Base-by-base conservation (phyloP, 73 alveolate species). In the Paramecium bursaria region DNA sequence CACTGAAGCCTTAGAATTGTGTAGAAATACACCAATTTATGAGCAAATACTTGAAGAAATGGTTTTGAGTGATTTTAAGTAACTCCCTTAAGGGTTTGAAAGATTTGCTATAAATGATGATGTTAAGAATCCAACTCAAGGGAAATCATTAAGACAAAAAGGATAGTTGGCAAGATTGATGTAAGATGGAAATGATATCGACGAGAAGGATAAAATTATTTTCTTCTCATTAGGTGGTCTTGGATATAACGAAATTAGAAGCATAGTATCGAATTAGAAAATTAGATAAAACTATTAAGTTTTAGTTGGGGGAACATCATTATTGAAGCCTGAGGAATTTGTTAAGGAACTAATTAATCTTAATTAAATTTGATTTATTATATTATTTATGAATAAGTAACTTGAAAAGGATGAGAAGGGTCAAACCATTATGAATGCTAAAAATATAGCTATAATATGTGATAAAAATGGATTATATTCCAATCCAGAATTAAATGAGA, bases 401-500 rank as follows among this genome's bases (percentile, higher is more conserved):
- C 15, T 79, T 21, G 60, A 79, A 23, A 79, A 50, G 54, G 73
- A 79, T 79, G 85, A 52, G 23, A 79, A 54, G 42, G 89, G 89
- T 53, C 27, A 48, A 39, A 50, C 74, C 13, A 79, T 79, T 4
- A 79, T 79, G 89, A 53, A 61, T 73, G 42, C 46, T 26, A 54
- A 61, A 26, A 79, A 79, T 49, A 19, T 79, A 79, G 54, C 51
- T 22, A 31, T 52, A 4, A 79, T 79, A 22, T 79, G 89, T 39
- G 89, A 79, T 11, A 50, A 57, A 25, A 55, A 79, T 49, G 89
- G 48, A n/a, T 73, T 79, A 7, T 79, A 79, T 42, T 33, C 51
- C 22, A 53, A 29, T 14, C 96, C 94, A 75, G 98, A 96, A 76
- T 90, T 94, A 53, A 96, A 96, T 88, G 98, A 95, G 75, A 92